Evolutionary conservation across 73 alveolate genomes (phyloP).

Genomic region (Paramecium primaurelia): DNA sequence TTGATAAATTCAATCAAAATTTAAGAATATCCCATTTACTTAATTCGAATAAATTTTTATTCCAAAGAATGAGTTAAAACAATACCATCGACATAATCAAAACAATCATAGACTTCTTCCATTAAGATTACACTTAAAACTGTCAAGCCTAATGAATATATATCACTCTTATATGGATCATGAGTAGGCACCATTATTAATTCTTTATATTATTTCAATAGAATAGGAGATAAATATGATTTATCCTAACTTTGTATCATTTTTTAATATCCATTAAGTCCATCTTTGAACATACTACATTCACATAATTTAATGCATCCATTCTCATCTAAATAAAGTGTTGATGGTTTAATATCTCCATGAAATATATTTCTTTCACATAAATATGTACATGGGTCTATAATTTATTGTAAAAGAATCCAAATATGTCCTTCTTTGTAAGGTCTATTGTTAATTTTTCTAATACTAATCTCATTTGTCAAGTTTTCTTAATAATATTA

Average conservation of each 20-base stretch:
- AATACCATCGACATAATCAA: not conserved
- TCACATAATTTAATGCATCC: not conserved
- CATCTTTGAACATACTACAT: not conserved
- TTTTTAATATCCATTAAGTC: not conserved
- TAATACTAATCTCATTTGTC: not conserved
- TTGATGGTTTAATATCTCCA: constrained; percentile 20
- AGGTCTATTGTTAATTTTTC: not conserved
- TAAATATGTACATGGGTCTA: constrained; percentile 7
- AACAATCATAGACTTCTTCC: constrained; percentile 36
- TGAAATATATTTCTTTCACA: not conserved
- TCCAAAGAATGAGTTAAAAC: not conserved
- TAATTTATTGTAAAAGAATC: not conserved
- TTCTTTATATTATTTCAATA: not conserved
- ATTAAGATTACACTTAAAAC: not conserved
- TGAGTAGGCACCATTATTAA: not conserved
- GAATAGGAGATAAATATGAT: not conserved
- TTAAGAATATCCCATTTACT: not conserved
- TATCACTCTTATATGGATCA: constrained; percentile 15
- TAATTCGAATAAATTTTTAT: not conserved
- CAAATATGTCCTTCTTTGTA: constrained; percentile 24
- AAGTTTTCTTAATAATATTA: not conserved
- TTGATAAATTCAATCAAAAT: not conserved
- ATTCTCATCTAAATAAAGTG: not conserved
- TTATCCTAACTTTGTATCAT: not conserved
- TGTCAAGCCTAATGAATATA: not conserved